Evolutionary conservation across 768 basidiomycete species (phyloP), one percentile per base, ranked within the genome.

Genomic region (Mycena epipterygia): DNA sequence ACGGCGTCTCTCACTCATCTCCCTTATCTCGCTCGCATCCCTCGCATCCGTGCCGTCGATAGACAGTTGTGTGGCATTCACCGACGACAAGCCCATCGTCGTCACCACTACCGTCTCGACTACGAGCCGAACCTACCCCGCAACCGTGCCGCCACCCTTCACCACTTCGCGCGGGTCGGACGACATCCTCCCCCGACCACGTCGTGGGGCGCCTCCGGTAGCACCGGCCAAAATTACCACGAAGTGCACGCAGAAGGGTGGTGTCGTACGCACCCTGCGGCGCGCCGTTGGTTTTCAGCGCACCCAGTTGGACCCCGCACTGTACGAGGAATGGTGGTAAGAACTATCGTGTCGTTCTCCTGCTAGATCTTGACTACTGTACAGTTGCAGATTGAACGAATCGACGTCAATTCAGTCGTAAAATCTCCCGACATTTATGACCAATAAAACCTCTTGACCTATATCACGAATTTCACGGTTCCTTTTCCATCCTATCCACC

Each of bases 91-190:
- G 7, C 57, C 57, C 21, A 60, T 67, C 27, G 29, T 51, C 37
- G 58, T 67, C 33, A 59, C 32, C 48, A 59, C 51, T 32, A 67
- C 65, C 12, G 29, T 64, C 17, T 52, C 37, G 52, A 67, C 56
- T 12, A 59, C 66, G 19, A 59, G 35, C 41, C 16, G 32, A 4
- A 39, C 35, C 1, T 42, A 42, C 13, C 66, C 66, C 21, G 51
- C 30, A 21, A 48, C 66, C 5, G 66, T 67, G 6, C 66, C 66
- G 1, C 66, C 58, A 39, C 66, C 66, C 23, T 67, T 67, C 52
- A n/a, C 66, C 14, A 29, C 49, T 25, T 67, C 66, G 2, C 66
- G 41, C 5, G 66, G 66, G 8, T 67, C 66, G 48, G 58, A 67
- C 49, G 58, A 67, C 9, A 13, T 25, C 17, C 58, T 67, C 5